Base-by-base conservation (phyloP, 78 protist species). In the Dictyostelium discoideum region DNA sequence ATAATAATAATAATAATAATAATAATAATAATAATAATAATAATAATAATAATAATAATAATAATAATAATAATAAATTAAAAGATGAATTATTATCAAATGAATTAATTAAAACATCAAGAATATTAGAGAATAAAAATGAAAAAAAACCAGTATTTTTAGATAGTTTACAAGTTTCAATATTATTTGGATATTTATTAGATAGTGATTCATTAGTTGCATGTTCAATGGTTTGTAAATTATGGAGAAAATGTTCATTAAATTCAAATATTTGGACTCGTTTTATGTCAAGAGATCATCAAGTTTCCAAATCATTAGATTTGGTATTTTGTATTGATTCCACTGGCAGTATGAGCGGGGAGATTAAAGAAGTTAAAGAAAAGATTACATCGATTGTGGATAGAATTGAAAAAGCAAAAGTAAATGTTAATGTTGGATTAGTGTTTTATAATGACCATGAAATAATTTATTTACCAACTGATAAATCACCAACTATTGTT, bases 401-500 rank as follows among this genome's bases (percentile, higher is more conserved):
- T 54, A 63, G 67, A 65, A 90, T 90, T 60, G 14, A 77, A 16
- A 10, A 26, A 16, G 40, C 72, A 26, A 57, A 82, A 1, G 77
- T 90, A 2, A 24, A 77, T 24, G 88, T 90, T 9, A 54, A 69
- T 5, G 87, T 90, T 26, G 87, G 72, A 20, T 50, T 82, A 83
- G 95, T 90, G 16, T 90, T 80, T 46, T 90, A 82, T 46, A 82
- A 77, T 48, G 95, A 90, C 32, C 95, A 90, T 37, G 60, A 54
- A 42, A 10, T 18, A 0, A 1, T 24, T 16, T 20, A 40, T n/a
- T 5, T 26, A 87, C 9, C 39, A 13, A 26, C 42, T 3, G 40
- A 29, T 42, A 65, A 40, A 20, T 57, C 82, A 11, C 63, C 60
- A 46, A 81, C 85, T 26, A 29, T 29, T 48, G 84, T 82, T 10